phyloP scores from a whole-genome alignment of 352 stramenopile genomes.

The Phytophthora pini region DNA sequence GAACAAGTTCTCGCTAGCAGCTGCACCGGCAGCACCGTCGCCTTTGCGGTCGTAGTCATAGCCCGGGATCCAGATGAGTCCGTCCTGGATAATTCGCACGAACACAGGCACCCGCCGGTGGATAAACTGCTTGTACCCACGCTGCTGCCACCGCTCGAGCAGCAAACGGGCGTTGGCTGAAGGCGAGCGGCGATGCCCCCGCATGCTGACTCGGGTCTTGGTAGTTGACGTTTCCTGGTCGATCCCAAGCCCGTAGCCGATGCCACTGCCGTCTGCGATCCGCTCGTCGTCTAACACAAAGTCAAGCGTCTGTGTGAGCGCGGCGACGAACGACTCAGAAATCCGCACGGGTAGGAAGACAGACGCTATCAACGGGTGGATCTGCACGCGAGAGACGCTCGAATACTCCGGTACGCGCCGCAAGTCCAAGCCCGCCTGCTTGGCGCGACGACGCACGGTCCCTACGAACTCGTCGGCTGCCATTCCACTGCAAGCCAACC shows the following conservation, averaged over 20 bases:
- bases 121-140: conserved; percentile 81
- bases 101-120: conserved; percentile 74
- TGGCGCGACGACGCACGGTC: conserved; percentile 64
- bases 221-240: conserved; percentile 41
- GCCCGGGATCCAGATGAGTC: conserved; percentile 76
- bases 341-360: conserved; percentile 56
- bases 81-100: conserved; percentile 69
- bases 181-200: conserved; percentile 40
- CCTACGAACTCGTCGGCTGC: conserved; percentile 79
- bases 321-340: conserved; percentile 34
- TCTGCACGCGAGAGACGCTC: conserved; percentile 71
- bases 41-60: conserved; percentile 78
- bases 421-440: conserved; percentile 71
- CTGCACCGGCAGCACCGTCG: conserved; percentile 27
- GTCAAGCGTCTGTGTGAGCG: conserved; percentile 51
- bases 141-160: conserved; percentile 53
- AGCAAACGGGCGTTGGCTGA: conserved; percentile 45
- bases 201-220: conserved; percentile 20
- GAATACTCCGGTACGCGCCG: conserved; percentile 82
- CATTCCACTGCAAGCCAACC: conserved; percentile 81
- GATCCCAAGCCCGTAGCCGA: conserved; percentile 74
- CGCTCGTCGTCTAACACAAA: conserved; percentile 79
- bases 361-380: conserved; percentile 74
- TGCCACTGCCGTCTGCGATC: conserved; percentile 66
- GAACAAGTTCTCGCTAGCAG: conserved; percentile 32